Conservation (phyloP, 345 rosid species). For the Erysimum cheiranthoides region DNA sequence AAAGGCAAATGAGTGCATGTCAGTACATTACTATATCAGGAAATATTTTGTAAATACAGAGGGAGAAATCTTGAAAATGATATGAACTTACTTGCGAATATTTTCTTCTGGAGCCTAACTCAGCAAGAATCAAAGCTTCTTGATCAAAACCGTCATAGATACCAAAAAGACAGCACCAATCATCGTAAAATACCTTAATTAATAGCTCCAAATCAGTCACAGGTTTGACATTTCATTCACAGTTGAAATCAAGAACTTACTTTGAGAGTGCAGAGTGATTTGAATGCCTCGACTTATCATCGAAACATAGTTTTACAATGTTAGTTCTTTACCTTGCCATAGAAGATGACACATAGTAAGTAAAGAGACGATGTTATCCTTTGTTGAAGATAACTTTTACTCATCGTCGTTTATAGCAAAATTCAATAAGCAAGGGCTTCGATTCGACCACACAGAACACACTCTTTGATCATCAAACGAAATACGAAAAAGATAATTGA, state of each 20-base stretch:
- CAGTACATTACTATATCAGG: background rate
- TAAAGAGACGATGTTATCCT: too few species aligned
- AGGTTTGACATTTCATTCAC: background rate
- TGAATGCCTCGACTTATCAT: slow-evolving; percentile 49
- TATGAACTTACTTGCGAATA: too few species aligned
- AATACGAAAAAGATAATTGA: slow-evolving; percentile 33
- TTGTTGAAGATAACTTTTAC: too few species aligned
- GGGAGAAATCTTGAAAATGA: too few species aligned
- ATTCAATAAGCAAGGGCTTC: too few species aligned
- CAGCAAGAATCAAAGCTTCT: slow-evolving; percentile 5
- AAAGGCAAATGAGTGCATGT: background rate
- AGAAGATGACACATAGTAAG: too few species aligned
- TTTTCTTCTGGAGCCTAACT: slow-evolving; percentile 55
- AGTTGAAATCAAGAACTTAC: slow-evolving; percentile 48
- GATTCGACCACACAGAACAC: too few species aligned
- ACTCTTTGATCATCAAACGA: too few species aligned
- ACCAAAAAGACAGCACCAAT: slow-evolving; percentile 1
- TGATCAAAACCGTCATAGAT: slow-evolving; percentile 11
- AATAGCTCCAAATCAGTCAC: slow-evolving; percentile 15
- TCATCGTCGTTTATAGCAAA: too few species aligned
- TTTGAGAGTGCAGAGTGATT: slow-evolving; percentile 75
- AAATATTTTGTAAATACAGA: background rate
- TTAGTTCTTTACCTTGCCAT: too few species aligned
- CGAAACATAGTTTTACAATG: too few species aligned
- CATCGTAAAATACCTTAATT: slow-evolving; percentile 55